Conservation (phyloP, 495 filamentous ascomycete species). For the Aspergillus baeticus region DNA sequence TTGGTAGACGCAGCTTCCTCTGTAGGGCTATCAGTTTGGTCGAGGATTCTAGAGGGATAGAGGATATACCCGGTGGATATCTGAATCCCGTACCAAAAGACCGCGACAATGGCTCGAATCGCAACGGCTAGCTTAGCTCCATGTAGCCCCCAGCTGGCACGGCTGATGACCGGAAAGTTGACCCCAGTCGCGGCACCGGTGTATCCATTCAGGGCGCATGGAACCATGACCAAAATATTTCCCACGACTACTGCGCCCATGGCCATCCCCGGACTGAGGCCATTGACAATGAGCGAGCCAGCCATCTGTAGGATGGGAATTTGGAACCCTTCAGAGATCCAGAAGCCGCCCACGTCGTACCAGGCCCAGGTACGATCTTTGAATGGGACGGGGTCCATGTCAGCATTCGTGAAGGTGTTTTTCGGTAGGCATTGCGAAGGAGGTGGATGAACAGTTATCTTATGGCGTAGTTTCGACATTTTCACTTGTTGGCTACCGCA, state of each 20-base stretch:
- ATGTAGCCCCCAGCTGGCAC: neutral
- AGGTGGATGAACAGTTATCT: neutral
- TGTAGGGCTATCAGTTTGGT: constrained; percentile 2
- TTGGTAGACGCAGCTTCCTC: neutral
- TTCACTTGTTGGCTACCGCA: neutral
- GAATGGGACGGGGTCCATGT: constrained; percentile 1
- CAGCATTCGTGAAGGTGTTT: neutral
- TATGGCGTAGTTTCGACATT: neutral
- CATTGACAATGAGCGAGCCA: constrained; percentile 3
- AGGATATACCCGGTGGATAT: constrained; percentile 4
- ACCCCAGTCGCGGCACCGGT: neutral
- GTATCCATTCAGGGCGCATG: neutral
- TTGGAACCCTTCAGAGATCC: constrained; percentile 1
- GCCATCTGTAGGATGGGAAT: constrained; percentile 1
- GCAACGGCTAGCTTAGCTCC: constrained; percentile 8
- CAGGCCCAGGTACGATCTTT: neutral
- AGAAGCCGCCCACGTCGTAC: constrained; percentile 1
- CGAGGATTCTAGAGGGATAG: neutral
- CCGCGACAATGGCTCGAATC: constrained; percentile 5
- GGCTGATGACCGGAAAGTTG: neutral
- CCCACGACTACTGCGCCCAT: neutral
- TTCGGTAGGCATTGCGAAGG: neutral
- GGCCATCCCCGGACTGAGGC: too few relatives aligned
- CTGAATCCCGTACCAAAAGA: constrained; percentile 12
- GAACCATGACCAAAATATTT: neutral